phyloP scores from a whole-genome alignment of 768 basidiomycete species.

The Leccinum pellstonianum region DNA sequence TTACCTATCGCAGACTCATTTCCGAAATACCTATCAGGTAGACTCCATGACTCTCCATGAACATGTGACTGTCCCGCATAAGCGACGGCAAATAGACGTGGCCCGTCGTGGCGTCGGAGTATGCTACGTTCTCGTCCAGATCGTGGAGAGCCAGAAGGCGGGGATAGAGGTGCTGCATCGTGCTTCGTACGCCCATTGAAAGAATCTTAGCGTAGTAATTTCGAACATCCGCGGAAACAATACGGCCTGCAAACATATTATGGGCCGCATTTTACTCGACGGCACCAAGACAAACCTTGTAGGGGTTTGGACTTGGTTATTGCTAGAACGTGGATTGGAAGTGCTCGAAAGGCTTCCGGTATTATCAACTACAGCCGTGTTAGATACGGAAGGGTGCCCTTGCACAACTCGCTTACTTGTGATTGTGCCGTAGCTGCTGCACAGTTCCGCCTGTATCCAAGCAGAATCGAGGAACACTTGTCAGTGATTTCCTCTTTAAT shows the following conservation, averaged over 20 bases:
- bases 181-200: conserved; percentile 63
- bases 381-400: conserved; percentile 4
- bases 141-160: conserved; percentile 86
- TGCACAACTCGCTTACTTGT: conserved; percentile 54
- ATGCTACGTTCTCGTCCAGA: conserved; percentile 64
- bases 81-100: conserved; percentile 65
- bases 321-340: conserved; percentile 79
- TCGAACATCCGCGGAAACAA: conserved; percentile 91
- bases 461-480: conserved; percentile 72
- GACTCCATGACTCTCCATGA: conserved; percentile 89
- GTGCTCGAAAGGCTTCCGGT: conserved; percentile 86
- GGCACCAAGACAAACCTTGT: conserved; percentile 59
- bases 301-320: conserved; percentile 88
- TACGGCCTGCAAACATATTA: conserved; percentile 52
- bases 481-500: conserved; percentile 87
- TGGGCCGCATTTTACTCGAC: conserved; percentile 7
- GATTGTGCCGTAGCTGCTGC: conserved; percentile 72
- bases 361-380: conserved; percentile 69
- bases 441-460: conserved; percentile 88
- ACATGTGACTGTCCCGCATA: conserved; percentile 79
- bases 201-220: conserved; percentile 77
- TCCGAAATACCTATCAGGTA: conserved; percentile 78
- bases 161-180: conserved; percentile 85
- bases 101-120: conserved; percentile 61
- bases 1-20: conserved; percentile 12